Evolutionary conservation across 371 early-diverging fungal genomes (phyloP).

Genomic region (Zopfochytrium polystomum): DNA sequence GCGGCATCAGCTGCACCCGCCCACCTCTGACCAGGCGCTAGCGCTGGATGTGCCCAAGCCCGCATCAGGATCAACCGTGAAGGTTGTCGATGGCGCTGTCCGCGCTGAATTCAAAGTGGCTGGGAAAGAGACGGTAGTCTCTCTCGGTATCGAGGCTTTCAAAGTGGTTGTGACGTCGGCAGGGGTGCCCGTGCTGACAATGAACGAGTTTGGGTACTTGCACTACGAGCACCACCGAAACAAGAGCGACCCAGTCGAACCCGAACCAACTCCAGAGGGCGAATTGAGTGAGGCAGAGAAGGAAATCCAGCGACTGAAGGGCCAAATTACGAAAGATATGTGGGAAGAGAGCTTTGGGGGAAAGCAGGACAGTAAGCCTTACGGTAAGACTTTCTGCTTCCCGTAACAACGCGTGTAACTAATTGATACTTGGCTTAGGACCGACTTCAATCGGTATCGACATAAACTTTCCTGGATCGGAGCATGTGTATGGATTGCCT

Average conservation of each 20-base stretch:
- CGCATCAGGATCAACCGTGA: neutral
- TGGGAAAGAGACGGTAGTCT: neutral
- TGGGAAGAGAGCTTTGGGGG: slow-evolving; percentile 90
- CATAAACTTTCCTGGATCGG: slow-evolving; percentile 80
- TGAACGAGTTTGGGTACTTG: slow-evolving; percentile 84
- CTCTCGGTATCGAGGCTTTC: neutral
- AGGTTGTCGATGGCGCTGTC: neutral
- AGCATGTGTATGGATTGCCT: slow-evolving; percentile 92
- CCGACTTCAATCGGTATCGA: slow-evolving; percentile 91
- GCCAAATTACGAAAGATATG: slow-evolving; percentile 57
- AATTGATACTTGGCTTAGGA: too few relatives aligned
- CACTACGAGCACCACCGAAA: slow-evolving; percentile 77
- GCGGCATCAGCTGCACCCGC: neutral
- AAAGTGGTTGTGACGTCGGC: neutral
- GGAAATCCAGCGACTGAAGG: slow-evolving; percentile 31
- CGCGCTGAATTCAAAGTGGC: neutral
- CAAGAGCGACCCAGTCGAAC: slow-evolving; percentile 48
- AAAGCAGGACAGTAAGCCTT: slow-evolving; percentile 85
- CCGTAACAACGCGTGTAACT: slow-evolving; percentile 13
- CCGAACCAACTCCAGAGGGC: neutral
- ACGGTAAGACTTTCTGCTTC: slow-evolving; percentile 54
- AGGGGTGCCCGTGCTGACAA: slow-evolving; percentile 42
- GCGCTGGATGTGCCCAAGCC: neutral
- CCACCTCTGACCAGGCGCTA: neutral
- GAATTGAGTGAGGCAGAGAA: slow-evolving; percentile 38